Percentiles rank a stretch among this genome's conserved stretches.
Evolutionary conservation across 192 early-diverging fungal species (phyloP).

Genomic region (Podila minutissima): DNA sequence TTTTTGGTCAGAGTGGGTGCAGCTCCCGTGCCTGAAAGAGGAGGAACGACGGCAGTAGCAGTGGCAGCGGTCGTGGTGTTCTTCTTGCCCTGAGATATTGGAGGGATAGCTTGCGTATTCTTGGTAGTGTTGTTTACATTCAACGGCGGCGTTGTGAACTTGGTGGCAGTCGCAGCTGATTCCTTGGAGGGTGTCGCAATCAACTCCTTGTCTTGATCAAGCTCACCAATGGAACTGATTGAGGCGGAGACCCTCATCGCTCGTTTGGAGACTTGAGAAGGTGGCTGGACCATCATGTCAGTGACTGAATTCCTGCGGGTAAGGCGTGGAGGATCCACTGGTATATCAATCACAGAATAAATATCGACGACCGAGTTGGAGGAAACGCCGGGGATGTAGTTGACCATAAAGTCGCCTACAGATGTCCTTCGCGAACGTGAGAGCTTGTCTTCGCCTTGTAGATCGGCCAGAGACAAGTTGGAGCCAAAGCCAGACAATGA

Average conservation of each 20-base stretch:
- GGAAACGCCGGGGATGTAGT: slow-evolving; percentile 8
- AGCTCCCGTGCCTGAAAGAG: background rate
- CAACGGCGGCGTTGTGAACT: background rate
- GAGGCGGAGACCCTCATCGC: slow-evolving; percentile 7
- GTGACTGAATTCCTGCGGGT: slow-evolving; percentile 35
- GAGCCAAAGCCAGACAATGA: slow-evolving; percentile 10
- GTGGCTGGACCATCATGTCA: slow-evolving; percentile 37
- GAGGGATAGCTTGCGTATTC: background rate
- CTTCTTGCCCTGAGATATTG: slow-evolving; percentile 1
- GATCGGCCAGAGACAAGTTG: background rate
- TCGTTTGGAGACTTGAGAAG: slow-evolving; percentile 2
- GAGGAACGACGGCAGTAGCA: background rate
- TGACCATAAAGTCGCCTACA: slow-evolving; percentile 23
- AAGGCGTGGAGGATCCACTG: slow-evolving; percentile 27
- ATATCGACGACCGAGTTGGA: slow-evolving; percentile 8
- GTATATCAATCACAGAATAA: slow-evolving; percentile 10
- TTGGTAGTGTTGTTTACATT: background rate
- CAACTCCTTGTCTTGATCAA: background rate
- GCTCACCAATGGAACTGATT: slow-evolving; percentile 12
- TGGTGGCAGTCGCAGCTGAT: background rate
- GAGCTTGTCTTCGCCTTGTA: background rate
- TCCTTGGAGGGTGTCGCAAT: background rate
- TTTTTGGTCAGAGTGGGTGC: slow-evolving; percentile 5
- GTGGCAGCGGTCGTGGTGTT: background rate
- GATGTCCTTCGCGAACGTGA: slow-evolving; percentile 16